Percentiles rank a stretch among this genome's conserved stretches.
phyloP scores from a whole-genome alignment of 2,329 filamentous ascomycete genomes.

The Aspergillus quadrilineatus region DNA sequence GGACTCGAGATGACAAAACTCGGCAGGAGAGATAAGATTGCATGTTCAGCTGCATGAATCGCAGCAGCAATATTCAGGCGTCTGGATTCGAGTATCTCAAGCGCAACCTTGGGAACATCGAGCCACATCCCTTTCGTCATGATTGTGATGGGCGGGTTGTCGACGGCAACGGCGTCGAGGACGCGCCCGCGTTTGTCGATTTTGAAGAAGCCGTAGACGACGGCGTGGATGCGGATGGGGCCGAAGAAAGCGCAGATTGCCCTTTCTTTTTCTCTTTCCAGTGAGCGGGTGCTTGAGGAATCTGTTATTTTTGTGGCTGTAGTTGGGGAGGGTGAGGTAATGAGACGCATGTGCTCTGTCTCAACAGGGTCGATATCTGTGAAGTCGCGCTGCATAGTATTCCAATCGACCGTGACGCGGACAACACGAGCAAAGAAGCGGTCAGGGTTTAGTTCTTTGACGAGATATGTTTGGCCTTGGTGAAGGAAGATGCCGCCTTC shows the following conservation, averaged over 20 bases:
- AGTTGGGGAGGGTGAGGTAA: slow-evolving; percentile 42
- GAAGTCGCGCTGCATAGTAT: slow-evolving; percentile 85
- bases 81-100: slow-evolving; percentile 72
- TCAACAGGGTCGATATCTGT: slow-evolving; percentile 93
- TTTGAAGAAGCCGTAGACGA: slow-evolving; percentile 97
- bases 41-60: slow-evolving; percentile 94
- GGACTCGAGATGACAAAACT: slow-evolving; percentile 88
- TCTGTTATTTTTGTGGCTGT: neutral
- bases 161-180: slow-evolving; percentile 86
- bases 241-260: slow-evolving; percentile 77
- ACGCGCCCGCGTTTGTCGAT: slow-evolving; percentile 82
- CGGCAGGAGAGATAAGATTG: slow-evolving; percentile 79
- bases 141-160: slow-evolving; percentile 86
- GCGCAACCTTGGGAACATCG: slow-evolving; percentile 75
- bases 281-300: neutral
- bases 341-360: slow-evolving; percentile 79
- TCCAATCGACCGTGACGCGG: slow-evolving; percentile 90
- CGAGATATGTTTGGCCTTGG: slow-evolving; percentile 88
- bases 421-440: slow-evolving; percentile 82
- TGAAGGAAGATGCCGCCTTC: slow-evolving; percentile 96
- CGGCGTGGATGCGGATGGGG: slow-evolving; percentile 77
- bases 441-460: slow-evolving; percentile 83
- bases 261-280: slow-evolving; percentile 10
- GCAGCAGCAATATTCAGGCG: slow-evolving; percentile 79
- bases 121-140: slow-evolving; percentile 92